Evolutionary conservation across 768 basidiomycete species (phyloP), one percentile per base, ranked within the genome.

Genomic region (Xerocomus brunneocitrinus): DNA sequence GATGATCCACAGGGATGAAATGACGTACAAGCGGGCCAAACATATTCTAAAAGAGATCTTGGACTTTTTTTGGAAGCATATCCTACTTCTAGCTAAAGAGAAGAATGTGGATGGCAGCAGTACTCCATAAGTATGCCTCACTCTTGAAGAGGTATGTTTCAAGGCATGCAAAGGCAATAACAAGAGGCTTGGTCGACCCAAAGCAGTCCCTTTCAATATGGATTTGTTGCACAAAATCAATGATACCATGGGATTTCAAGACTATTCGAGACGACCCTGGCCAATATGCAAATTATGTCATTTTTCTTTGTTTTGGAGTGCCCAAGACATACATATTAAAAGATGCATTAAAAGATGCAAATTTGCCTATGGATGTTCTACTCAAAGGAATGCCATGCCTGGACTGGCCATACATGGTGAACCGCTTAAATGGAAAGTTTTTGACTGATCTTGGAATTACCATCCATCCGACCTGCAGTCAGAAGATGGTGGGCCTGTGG

Each of bases 281-380:
- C 0, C 12, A 16, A 0, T 47, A 53, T 38, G 16, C 45, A 6
- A 46, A 49, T 10, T 60, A 45, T 51, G 0, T 61, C 55, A 0
- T 62, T 58, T 30, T 60, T 55, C 42, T 59, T 60, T 39, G 36
- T 58, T 0, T 30, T 60, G 1, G 59, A 58, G 1, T 47, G 34
- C 32, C 52, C 2, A 52, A 49, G 31, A n/a, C 27, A 3, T 47
- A 24, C 27, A n/a, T 30, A 12, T 10, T 30, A n/a, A n/a, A n/a
- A n/a, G n/a, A n/a, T n/a, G n/a, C n/a, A n/a, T n/a, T n/a, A n/a
- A n/a, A n/a, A 12, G 24, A 25, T 12, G 10, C 30, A 13, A 13
- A 35, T 19, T 30, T 14, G 4, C 25, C 39, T 16, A 10, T 47
- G 8, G 32, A 47, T 3, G 16, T 41, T 10, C 46, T 47, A 4